These are phyloP conservation scores for Solanum bukasovii DNA, from an alignment of 257 asterid genomes.

Conservation along the genomic window DNA sequence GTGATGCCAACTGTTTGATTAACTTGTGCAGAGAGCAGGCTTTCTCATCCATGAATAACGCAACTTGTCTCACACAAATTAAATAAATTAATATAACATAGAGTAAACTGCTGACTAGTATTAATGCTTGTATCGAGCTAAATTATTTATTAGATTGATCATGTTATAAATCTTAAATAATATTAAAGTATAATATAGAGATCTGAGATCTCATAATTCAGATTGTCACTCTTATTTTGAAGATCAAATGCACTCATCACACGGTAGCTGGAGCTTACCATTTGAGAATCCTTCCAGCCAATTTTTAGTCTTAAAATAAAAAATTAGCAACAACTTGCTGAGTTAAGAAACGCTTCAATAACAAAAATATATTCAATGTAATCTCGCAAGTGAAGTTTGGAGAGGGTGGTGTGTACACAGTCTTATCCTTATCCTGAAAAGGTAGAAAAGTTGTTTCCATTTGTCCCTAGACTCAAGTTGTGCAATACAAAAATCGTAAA, in stretches of 20 bases:
- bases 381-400: not conserved
- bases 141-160: not conserved
- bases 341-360: not conserved
- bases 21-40: not conserved
- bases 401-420: not conserved
- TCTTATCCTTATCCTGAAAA: not conserved
- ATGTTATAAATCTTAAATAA: not conserved
- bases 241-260: not conserved
- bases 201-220: conserved; percentile 2
- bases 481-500: not conserved
- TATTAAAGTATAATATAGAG: not conserved
- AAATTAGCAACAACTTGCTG: not conserved
- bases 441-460: not conserved
- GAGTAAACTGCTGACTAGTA: not conserved
- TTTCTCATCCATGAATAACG: not conserved
- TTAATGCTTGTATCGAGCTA: not conserved
- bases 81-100: not conserved
- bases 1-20: not conserved
- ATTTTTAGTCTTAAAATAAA: not conserved
- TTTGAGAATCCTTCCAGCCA: not conserved
- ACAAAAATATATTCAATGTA: not conserved
- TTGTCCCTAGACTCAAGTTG: not conserved
- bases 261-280: not conserved
- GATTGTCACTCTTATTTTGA: not conserved
- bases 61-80: not conserved